phyloP scores from a whole-genome alignment of 805 yeast species.

The Diddensiella transvaalensis region DNA sequence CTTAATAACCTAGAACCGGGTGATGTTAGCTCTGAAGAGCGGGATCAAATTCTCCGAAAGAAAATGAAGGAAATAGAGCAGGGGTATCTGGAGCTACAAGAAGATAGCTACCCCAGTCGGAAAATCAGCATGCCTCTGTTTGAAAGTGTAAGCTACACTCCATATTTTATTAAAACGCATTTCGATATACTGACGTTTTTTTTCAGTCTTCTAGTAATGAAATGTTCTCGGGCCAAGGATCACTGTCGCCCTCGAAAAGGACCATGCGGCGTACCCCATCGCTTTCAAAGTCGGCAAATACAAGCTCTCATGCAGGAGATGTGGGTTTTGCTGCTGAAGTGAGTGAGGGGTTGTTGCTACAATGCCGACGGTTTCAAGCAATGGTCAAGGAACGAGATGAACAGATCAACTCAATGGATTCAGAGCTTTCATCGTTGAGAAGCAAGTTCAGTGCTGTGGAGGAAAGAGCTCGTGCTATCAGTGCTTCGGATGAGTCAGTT shows the following conservation, averaged over 20 bases:
- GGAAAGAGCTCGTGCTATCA: constrained; percentile 19
- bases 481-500: constrained; percentile 27
- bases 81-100: constrained; percentile 3
- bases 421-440: constrained; percentile 21
- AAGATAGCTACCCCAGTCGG: neutral
- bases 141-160: neutral
- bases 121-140: constrained; percentile 1
- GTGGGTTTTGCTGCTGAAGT: constrained; percentile 33
- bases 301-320: constrained; percentile 20
- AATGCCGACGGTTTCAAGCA: constrained; percentile 33
- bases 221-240: constrained; percentile 7
- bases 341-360: constrained; percentile 31
- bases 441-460: constrained; percentile 21
- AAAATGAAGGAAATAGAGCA: constrained; percentile 3
- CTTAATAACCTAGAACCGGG: neutral
- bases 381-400: constrained; percentile 20
- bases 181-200: neutral
- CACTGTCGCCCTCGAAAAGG: constrained; percentile 13
- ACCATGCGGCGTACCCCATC: constrained; percentile 1
- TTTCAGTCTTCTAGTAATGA: constrained; percentile 1
- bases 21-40: neutral
- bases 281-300: neutral
- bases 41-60: neutral
- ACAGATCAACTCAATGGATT: constrained; percentile 3
- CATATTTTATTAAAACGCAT: neutral